phyloP scores from a whole-genome alignment of 2,329 filamentous ascomycete species.

The Fusarium sp. region DNA sequence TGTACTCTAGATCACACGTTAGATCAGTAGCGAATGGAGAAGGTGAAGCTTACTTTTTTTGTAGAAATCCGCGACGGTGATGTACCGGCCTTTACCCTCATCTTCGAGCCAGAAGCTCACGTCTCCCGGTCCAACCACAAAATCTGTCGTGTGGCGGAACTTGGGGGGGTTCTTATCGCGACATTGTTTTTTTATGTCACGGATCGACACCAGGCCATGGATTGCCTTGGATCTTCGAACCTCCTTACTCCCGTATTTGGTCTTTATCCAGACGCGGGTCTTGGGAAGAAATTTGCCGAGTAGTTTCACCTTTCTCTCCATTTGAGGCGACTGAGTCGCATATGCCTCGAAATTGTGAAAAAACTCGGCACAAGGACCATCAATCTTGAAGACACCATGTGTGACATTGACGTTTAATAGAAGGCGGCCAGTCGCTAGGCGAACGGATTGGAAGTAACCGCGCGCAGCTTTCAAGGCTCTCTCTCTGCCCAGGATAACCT shows the following conservation, averaged over 20 bases:
- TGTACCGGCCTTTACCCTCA: conserved; percentile 40
- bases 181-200: conserved; percentile 31
- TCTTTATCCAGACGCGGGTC: conserved; percentile 48
- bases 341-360: conserved; percentile 41
- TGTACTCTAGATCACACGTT: conserved; percentile 47
- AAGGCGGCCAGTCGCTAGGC: conserved; percentile 61
- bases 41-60: conserved; percentile 46
- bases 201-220: conserved; percentile 40
- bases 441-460: conserved; percentile 65
- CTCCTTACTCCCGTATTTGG: conserved; percentile 44
- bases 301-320: conserved; percentile 33
- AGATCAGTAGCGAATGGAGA: not conserved
- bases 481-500: conserved; percentile 40
- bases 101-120: conserved; percentile 46
- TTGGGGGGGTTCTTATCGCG: conserved; percentile 28
- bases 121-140: conserved; percentile 43
- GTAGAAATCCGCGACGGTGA: conserved; percentile 57
- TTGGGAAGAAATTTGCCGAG: conserved; percentile 52
- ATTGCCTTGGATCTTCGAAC: conserved; percentile 45
- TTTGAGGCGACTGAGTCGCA: not conserved
- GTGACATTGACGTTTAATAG: conserved; percentile 66
- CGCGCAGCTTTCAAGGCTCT: conserved; percentile 54
- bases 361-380: conserved; percentile 48
- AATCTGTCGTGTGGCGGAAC: conserved; percentile 40
- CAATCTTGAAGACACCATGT: conserved; percentile 60